phyloP scores from a whole-genome alignment of 2,329 filamentous ascomycete species.

The Arthrobotrys sphaeroides region DNA sequence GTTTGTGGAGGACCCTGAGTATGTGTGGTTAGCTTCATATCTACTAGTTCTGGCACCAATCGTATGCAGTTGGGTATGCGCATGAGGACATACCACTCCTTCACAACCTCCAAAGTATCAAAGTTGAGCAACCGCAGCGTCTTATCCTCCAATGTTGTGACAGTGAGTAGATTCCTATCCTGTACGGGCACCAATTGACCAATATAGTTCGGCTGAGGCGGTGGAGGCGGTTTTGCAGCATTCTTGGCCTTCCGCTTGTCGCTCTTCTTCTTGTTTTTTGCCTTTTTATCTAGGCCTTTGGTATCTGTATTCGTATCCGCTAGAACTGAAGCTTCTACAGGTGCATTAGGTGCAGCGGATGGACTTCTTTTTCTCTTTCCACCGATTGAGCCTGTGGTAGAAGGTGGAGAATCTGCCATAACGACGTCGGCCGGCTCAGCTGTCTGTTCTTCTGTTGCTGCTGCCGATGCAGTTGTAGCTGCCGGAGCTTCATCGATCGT shows the following conservation, averaged over 20 bases:
- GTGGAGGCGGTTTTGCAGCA: neutral
- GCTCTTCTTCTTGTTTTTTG: slow-evolving; percentile 11
- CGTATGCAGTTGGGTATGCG: slow-evolving; percentile 29
- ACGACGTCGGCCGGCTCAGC: slow-evolving; percentile 10
- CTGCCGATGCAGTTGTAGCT: too few species aligned
- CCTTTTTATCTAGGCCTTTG: neutral
- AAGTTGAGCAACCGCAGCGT: slow-evolving; percentile 81
- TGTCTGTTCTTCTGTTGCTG: neutral
- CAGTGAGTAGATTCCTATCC: slow-evolving; percentile 75
- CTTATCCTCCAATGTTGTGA: slow-evolving; percentile 91
- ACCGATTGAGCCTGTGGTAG: neutral
- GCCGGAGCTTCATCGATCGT: neutral
- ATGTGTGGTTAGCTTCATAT: slow-evolving; percentile 36
- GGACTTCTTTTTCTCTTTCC: slow-evolving; percentile 51
- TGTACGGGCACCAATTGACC: slow-evolving; percentile 62
- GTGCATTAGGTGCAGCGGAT: slow-evolving; percentile 14
- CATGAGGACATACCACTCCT: slow-evolving; percentile 53
- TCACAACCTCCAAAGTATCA: slow-evolving; percentile 77
- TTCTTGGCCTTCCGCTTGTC: slow-evolving; percentile 16
- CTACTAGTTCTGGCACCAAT: neutral
- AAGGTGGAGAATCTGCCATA: slow-evolving; percentile 33
- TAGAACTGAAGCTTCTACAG: neutral
- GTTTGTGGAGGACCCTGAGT: slow-evolving; percentile 84
- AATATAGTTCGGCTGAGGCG: slow-evolving; percentile 58
- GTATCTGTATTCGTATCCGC: neutral